A percentile compares a stretch with the other conserved stretches of the same genome.
phyloP scores from a whole-genome alignment of 202 grass and related monocot genomes.

The Digitaria exilis region DNA sequence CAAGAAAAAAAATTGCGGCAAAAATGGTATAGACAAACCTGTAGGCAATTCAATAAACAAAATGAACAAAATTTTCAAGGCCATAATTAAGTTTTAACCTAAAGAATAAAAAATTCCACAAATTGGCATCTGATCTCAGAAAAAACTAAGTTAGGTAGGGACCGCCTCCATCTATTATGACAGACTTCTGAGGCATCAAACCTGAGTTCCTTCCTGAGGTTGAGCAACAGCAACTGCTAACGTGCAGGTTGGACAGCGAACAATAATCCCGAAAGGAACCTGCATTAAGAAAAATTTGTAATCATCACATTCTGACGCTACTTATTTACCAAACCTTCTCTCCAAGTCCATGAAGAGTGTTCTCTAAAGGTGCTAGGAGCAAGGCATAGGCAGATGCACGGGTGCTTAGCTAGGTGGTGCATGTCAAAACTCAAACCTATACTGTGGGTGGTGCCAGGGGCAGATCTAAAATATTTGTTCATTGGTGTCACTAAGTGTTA shows the following conservation, averaged over 20 bases:
- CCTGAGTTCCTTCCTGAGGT: conserved; percentile 91
- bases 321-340: conserved; percentile 4
- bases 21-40: not conserved
- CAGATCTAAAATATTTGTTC: too few relatives aligned
- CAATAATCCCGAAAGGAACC: conserved; percentile 77
- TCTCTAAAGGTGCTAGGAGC: not conserved
- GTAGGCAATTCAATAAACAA: not conserved
- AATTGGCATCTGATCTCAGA: not conserved
- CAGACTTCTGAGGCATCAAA: conserved; percentile 36
- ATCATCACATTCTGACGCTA: not conserved
- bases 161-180: not conserved
- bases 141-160: not conserved
- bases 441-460: too few relatives aligned
- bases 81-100: not conserved
- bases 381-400: not conserved
- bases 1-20: not conserved
- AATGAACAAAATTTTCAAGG: not conserved
- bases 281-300: conserved; percentile 44
- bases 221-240: conserved; percentile 85
- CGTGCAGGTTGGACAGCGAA: conserved; percentile 87
- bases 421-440: not conserved
- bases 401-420: not conserved
- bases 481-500: too few relatives aligned
- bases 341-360: not conserved
- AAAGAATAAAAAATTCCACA: not conserved